phyloP scores from a whole-genome alignment of 225 moss, liverwort and hornwort species.

The Polytrichum commune region DNA sequence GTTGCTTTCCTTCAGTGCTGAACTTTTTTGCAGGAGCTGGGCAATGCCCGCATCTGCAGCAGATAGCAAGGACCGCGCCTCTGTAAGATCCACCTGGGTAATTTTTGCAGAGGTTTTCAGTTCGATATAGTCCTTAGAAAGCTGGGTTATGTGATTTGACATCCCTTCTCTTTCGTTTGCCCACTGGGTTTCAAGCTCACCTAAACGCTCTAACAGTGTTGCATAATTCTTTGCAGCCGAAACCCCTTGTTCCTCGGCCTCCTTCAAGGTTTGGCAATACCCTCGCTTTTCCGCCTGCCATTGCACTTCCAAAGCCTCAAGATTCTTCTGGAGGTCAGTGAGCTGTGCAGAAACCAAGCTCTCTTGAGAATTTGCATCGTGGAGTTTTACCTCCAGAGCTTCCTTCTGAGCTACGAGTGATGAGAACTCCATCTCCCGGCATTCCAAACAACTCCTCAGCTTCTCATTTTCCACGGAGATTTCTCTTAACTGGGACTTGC shows the following conservation, averaged over 20 bases:
- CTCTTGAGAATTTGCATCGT: constrained; percentile 37
- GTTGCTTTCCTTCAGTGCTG: constrained; percentile 18
- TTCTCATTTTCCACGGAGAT: constrained; percentile 45
- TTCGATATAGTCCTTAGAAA: constrained; percentile 31
- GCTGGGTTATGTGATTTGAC: constrained; percentile 22
- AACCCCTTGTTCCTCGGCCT: constrained; percentile 23
- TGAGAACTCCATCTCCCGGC: constrained; percentile 53
- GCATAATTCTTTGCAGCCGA: neutral
- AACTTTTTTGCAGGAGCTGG: constrained; percentile 22
- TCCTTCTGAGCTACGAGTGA: constrained; percentile 35
- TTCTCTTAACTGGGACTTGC: constrained; percentile 28
- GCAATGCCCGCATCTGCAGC: constrained; percentile 37
- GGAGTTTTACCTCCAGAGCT: constrained; percentile 30
- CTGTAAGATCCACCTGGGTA: constrained; percentile 25
- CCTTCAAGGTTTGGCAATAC: constrained; percentile 11
- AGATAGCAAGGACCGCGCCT: constrained; percentile 30
- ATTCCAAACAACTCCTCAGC: constrained; percentile 50
- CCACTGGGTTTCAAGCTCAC: constrained; percentile 31
- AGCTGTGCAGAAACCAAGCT: constrained; percentile 14
- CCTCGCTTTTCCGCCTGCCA: constrained; percentile 34
- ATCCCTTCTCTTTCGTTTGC: constrained; percentile 23
- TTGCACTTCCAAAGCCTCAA: constrained; percentile 36
- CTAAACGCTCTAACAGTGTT: constrained; percentile 12
- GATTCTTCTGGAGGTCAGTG: constrained; percentile 27
- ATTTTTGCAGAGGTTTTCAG: constrained; percentile 18